These are phyloP conservation scores for Naganishia sp. DNA, from an alignment of 1,284 basidiomycete genomes.

Conservation along the genomic window DNA sequence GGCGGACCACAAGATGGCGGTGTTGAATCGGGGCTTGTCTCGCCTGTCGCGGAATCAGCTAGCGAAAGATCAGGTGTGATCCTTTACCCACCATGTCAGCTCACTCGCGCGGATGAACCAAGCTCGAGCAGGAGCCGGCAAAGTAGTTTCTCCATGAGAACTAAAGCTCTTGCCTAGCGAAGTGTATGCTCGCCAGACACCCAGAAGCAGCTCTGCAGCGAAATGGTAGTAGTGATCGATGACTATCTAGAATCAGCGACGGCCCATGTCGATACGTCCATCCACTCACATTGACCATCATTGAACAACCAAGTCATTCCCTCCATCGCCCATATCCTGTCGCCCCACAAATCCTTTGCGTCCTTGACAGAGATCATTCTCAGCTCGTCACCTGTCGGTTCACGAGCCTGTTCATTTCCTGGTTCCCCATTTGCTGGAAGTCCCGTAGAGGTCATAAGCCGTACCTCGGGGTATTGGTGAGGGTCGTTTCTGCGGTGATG, in stretches of 20 bases:
- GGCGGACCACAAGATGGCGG: conserved; percentile 47
- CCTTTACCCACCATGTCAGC: conserved; percentile 44
- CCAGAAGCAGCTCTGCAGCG: conserved; percentile 72
- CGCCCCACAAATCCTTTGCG: conserved; percentile 66
- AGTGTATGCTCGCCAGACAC: conserved; percentile 70
- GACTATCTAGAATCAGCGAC: conserved; percentile 53
- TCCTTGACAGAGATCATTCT: conserved; percentile 63
- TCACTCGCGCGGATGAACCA: conserved; percentile 51
- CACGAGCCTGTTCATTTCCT: conserved; percentile 65
- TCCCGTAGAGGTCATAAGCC: conserved; percentile 69
- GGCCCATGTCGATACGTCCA: conserved; percentile 37
- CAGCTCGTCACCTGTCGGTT: conserved; percentile 67
- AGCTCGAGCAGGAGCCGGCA: conserved; percentile 46
- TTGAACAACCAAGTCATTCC: conserved; percentile 63
- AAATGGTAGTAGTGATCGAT: conserved; percentile 80
- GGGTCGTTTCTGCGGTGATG: conserved; percentile 10
- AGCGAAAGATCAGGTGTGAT: not conserved
- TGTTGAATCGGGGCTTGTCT: conserved; percentile 51
- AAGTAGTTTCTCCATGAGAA: conserved; percentile 41
- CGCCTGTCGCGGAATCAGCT: conserved; percentile 39
- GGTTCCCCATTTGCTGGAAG: conserved; percentile 62
- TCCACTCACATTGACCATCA: conserved; percentile 52
- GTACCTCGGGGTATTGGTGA: conserved; percentile 62
- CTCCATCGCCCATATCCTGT: conserved; percentile 64
- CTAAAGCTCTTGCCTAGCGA: conserved; percentile 47